Base-by-base conservation (phyloP, 768 basidiomycete genomes). In the Roridomyces roridus region DNA sequence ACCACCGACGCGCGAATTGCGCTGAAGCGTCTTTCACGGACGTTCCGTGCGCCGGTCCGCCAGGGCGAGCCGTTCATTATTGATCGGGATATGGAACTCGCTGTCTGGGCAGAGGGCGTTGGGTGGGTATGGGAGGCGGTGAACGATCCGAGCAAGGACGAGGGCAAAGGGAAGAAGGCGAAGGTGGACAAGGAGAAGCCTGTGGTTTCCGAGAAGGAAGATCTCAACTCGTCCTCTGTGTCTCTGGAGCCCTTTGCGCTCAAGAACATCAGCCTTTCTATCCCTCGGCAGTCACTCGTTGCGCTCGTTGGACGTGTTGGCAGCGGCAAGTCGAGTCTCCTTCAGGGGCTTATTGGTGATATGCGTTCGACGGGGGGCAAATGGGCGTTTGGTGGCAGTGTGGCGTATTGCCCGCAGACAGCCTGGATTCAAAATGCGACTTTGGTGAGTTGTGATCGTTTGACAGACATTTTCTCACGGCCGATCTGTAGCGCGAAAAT, bases 401-500 rank as follows among this genome's bases (percentile, higher is more conserved):
- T 90, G 14, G 87, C 82, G 10, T 92, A 90, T 67, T 88, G 86
- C 65, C 81, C 88, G 20, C 89, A 92, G 68, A 81, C 80, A 1
- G 86, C 88, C 2, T 92, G 89, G 89, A 90, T 92, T 41, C 87
- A 89, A 69, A 89, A 89, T 65, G 81, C 83, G 0, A 77, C 83
- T 1, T 63, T 87, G 65, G 86, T 86, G 54, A 41, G 81, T 65
- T 17, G 24, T 36, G 26, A 9, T 21, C 23, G 24, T 15, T 17
- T 20, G 21, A 36, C 14, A 6, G 6, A 31, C 29, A 29, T n/a
- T 4, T 51, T 25, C 14, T 6, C 20, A n/a, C 51, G 44, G 29
- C 52, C 28, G 20, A 7, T n/a, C 10, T 34, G 48, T 44, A 87
- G 81, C 73, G 85, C 59, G 85, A 88, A 40, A 91, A 90, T 62